Conservation (phyloP, 1,139 yeast species). For the Torulaspora globosa region DNA sequence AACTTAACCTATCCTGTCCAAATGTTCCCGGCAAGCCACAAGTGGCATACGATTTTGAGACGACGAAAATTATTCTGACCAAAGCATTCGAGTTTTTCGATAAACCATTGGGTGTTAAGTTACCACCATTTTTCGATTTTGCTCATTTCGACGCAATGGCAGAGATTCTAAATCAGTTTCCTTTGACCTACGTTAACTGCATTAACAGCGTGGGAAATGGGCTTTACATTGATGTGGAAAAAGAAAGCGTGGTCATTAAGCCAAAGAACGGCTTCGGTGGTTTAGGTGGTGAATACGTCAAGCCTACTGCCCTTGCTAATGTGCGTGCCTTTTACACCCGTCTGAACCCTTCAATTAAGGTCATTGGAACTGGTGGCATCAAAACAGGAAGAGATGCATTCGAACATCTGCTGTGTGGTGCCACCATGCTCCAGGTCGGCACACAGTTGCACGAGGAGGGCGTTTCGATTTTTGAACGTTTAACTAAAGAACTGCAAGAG, state of each 20-base stretch:
- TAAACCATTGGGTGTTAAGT: slow-evolving; percentile 32
- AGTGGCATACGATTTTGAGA: slow-evolving; percentile 54
- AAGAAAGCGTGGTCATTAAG: slow-evolving; percentile 30
- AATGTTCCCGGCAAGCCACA: slow-evolving; percentile 42
- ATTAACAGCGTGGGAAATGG: slow-evolving; percentile 34
- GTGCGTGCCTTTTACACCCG: slow-evolving; percentile 34
- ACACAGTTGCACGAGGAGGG: slow-evolving; percentile 32
- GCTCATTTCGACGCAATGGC: slow-evolving; percentile 34
- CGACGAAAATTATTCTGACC: slow-evolving; percentile 49
- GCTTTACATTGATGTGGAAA: slow-evolving; percentile 28
- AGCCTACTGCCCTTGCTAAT: slow-evolving; percentile 34
- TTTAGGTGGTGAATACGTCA: slow-evolving; percentile 33
- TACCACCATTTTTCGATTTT: slow-evolving; percentile 34
- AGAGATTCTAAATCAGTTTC: slow-evolving; percentile 26
- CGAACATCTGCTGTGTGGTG: slow-evolving; percentile 34
- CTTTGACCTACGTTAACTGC: slow-evolving; percentile 31
- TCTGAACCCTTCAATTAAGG: slow-evolving; percentile 28
- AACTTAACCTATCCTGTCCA: slow-evolving; percentile 32
- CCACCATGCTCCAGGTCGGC: slow-evolving; percentile 33
- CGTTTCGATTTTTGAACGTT: slow-evolving; percentile 25
- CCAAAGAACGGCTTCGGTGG: slow-evolving; percentile 36
- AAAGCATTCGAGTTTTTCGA: slow-evolving; percentile 37
- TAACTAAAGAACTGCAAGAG: slow-evolving; percentile 24
- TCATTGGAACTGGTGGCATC: slow-evolving; percentile 35
- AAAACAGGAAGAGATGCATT: slow-evolving; percentile 32